Percentiles rank a stretch among this genome's conserved stretches.
Evolutionary conservation across 495 filamentous ascomycete genomes (phyloP).

Genomic region (Xylaria scruposa): DNA sequence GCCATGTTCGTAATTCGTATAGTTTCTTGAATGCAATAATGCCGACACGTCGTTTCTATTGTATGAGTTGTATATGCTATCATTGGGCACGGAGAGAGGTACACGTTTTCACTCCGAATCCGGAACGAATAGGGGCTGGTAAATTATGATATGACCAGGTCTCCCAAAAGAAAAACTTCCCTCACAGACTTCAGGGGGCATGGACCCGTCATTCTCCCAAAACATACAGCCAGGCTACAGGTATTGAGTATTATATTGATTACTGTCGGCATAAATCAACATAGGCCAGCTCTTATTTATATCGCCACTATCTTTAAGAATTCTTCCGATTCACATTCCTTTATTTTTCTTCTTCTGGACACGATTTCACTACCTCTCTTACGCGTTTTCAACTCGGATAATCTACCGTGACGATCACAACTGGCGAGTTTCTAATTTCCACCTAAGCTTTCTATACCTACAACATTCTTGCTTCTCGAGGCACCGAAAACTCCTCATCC

Average conservation of each 20-base stretch:
- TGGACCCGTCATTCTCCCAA: background rate
- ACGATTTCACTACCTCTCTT: background rate
- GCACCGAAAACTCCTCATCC: background rate
- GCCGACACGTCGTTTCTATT: background rate
- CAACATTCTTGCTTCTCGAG: background rate
- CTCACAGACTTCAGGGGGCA: background rate
- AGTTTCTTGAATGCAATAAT: background rate
- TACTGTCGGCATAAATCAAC: background rate
- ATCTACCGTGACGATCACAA: background rate
- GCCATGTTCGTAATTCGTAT: background rate
- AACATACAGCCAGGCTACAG: background rate
- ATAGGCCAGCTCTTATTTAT: background rate
- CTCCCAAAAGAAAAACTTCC: background rate
- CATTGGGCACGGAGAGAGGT: background rate
- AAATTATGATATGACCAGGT: background rate
- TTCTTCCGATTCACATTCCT: background rate
- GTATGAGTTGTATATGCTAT: background rate
- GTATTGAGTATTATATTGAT: background rate
- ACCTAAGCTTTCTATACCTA: background rate
- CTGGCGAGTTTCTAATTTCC: background rate
- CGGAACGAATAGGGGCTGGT: constrained; percentile 13
- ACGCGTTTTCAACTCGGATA: background rate
- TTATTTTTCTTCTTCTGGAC: background rate
- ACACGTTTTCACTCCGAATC: constrained; percentile 11
- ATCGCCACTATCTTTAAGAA: background rate